phyloP scores from a whole-genome alignment of 768 basidiomycete genomes.

The Boletus tomentosulus region DNA sequence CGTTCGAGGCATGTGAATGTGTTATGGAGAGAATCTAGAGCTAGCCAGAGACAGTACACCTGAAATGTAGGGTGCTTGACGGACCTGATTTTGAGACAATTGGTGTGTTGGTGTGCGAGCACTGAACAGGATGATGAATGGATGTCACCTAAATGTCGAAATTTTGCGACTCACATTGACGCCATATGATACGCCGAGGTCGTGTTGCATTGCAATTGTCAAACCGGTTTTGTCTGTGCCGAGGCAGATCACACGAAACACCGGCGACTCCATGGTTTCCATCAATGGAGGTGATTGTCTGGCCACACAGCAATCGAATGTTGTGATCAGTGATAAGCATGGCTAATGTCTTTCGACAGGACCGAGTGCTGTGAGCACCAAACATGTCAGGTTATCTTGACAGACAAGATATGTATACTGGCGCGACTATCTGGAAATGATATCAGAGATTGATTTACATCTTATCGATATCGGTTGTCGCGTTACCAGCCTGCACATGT shows the following conservation, averaged over 20 bases:
- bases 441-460: neutral
- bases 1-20: no score
- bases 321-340: no score
- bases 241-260: no score
- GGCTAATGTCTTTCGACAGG: no score
- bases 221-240: no score
- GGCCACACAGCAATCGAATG: no score
- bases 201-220: no score
- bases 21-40: neutral
- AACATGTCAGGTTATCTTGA: no score
- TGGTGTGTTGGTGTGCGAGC: neutral
- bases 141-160: neutral
- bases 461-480: neutral
- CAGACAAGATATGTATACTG: neutral
- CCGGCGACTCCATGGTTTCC: neutral
- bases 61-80: slow-evolving; percentile 5
- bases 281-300: no score
- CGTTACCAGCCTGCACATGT: no score
- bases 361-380: no score
- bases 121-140: neutral
- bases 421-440: neutral
- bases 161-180: neutral
- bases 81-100: neutral
- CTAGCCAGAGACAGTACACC: neutral
- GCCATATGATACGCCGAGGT: neutral